Evolutionary conservation across 2,329 filamentous ascomycete genomes (phyloP).

Genomic region (Tolypocladium tundrense): DNA sequence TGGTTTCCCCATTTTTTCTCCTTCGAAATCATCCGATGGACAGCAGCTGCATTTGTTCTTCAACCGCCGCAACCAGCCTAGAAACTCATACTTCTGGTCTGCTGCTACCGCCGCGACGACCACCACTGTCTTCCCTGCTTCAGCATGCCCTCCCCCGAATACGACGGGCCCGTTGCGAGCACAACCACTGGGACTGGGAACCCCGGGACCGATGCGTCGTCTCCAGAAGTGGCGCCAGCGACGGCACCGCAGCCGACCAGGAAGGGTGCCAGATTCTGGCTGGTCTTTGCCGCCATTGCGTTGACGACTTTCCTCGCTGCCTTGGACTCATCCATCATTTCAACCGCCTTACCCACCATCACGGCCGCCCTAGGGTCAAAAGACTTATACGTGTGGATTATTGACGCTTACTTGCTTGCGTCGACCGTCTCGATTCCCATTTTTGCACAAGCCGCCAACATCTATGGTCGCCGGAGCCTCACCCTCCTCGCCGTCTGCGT

Average conservation of each 20-base stretch:
- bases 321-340: slow-evolving; percentile 17
- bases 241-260: background rate
- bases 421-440: slow-evolving; percentile 1
- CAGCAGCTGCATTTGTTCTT: background rate
- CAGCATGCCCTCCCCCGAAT: background rate
- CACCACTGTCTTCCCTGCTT: background rate
- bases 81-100: background rate
- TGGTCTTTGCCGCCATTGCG: slow-evolving; percentile 9
- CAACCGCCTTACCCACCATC: slow-evolving; percentile 19
- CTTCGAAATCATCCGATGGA: background rate
- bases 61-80: background rate
- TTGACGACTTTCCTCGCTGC: slow-evolving; percentile 14
- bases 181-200: background rate
- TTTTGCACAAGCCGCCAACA: slow-evolving; percentile 35
- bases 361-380: slow-evolving; percentile 8
- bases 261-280: slow-evolving; percentile 8
- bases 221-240: background rate
- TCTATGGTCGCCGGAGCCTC: slow-evolving; percentile 36
- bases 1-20: background rate
- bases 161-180: background rate
- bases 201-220: background rate
- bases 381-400: slow-evolving; percentile 14
- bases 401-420: slow-evolving; percentile 12
- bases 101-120: background rate
- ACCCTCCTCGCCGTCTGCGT: slow-evolving; percentile 16